Conservation (phyloP, 2,329 filamentous ascomycete species). For the Venturia nashicola region DNA sequence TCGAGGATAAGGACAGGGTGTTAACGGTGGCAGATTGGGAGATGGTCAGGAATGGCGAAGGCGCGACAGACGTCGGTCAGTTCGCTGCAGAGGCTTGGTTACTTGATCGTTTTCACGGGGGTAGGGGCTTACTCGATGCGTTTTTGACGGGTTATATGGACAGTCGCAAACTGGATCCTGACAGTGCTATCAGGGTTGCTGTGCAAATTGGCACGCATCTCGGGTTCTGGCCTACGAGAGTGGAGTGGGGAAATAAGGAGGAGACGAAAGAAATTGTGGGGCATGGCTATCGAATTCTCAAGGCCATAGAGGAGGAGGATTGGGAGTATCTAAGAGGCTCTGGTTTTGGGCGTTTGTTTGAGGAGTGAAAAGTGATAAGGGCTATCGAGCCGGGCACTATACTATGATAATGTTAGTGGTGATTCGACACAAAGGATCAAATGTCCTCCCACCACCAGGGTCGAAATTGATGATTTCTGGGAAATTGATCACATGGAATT, state of each 20-base stretch:
- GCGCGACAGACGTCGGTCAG: constrained; percentile 25
- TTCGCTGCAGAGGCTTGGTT: constrained; percentile 26
- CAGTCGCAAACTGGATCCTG: constrained; percentile 11
- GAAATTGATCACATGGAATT: no score
- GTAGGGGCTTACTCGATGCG: constrained; percentile 16
- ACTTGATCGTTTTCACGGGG: constrained; percentile 22
- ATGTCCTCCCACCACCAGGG: no score
- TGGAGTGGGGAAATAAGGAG: constrained; percentile 18
- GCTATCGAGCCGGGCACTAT: no score
- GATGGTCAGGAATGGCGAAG: constrained; percentile 20
- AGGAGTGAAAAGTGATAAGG: neutral
- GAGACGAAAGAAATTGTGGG: constrained; percentile 18
- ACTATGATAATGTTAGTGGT: no score
- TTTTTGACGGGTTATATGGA: constrained; percentile 19
- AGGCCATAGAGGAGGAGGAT: constrained; percentile 12
- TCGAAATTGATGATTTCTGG: no score
- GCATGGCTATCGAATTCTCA: constrained; percentile 8
- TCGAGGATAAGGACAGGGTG: neutral
- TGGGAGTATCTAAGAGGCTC: constrained; percentile 16
- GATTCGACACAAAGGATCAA: no score
- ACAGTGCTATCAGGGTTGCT: constrained; percentile 18
- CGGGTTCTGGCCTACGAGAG: constrained; percentile 22
- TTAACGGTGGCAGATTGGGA: constrained; percentile 27
- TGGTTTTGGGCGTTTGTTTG: constrained; percentile 1
- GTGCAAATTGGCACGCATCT: constrained; percentile 26